Conservation (phyloP, 768 basidiomycete species). For the Termitomyces sp. region DNA sequence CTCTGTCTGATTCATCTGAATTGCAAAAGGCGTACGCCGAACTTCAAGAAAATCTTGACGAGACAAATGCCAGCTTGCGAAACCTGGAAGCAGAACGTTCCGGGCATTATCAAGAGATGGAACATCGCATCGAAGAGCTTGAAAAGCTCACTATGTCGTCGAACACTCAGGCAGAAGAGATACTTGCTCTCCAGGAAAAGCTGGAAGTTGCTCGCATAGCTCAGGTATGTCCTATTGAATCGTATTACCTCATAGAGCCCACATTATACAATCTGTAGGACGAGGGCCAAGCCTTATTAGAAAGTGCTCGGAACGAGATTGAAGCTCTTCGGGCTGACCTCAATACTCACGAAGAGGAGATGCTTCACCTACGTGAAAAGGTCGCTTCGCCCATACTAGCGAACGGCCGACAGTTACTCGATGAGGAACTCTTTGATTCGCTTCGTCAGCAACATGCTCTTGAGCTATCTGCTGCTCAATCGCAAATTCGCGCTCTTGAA, state of each 20-base stretch:
- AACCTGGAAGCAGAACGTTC: slow-evolving; percentile 64
- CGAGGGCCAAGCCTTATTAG: slow-evolving; percentile 60
- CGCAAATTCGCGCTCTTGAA: slow-evolving; percentile 74
- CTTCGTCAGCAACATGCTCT: slow-evolving; percentile 72
- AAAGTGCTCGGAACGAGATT: slow-evolving; percentile 61
- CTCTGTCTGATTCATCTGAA: slow-evolving; percentile 48
- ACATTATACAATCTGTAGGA: slow-evolving; percentile 26
- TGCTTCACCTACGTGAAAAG: slow-evolving; percentile 49
- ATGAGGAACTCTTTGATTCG: slow-evolving; percentile 69
- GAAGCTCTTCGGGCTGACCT: slow-evolving; percentile 65
- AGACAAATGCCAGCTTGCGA: slow-evolving; percentile 44
- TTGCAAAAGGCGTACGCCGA: slow-evolving; percentile 57
- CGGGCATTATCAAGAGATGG: slow-evolving; percentile 48
- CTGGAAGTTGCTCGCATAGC: slow-evolving; percentile 38
- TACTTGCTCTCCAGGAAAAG: slow-evolving; percentile 45
- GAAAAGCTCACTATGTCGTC: slow-evolving; percentile 42
- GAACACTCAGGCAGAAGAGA: slow-evolving; percentile 47
- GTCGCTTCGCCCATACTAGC: slow-evolving; percentile 34
- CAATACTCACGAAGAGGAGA: slow-evolving; percentile 56
- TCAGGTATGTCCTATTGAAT: slow-evolving; percentile 24
- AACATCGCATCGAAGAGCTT: slow-evolving; percentile 51
- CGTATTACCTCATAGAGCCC: neutral
- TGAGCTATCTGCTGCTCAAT: slow-evolving; percentile 76
- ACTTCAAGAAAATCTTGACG: slow-evolving; percentile 57
- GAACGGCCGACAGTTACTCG: slow-evolving; percentile 46